Conservation (phyloP, 306 rosid species). For the Vigna hirtella region DNA sequence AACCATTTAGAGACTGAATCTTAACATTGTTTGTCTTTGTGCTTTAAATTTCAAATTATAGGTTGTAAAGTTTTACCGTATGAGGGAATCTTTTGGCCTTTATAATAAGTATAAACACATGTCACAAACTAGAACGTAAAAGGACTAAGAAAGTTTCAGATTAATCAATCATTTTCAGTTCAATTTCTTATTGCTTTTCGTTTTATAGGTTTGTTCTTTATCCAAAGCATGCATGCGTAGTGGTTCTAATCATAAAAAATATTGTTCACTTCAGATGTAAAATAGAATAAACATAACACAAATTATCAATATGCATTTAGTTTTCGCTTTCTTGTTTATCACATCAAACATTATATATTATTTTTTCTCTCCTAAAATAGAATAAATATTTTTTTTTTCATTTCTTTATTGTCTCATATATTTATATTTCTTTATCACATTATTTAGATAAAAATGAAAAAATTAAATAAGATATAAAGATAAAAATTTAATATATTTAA, state of each 20-base stretch:
- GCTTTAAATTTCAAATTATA: not conserved
- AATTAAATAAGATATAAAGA: too few relatives aligned
- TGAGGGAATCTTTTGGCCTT: conserved; percentile 11
- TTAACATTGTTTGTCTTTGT: not conserved
- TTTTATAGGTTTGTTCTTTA: not conserved
- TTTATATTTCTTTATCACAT: too few relatives aligned
- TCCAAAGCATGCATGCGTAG: not conserved
- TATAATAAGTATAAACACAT: conserved; percentile 20
- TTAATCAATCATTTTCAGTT: too few relatives aligned
- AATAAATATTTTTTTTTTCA: too few relatives aligned
- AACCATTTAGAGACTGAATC: not conserved
- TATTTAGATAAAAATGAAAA: too few relatives aligned
- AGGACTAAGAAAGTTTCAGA: not conserved
- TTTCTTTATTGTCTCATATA: too few relatives aligned
- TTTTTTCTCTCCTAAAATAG: too few relatives aligned
- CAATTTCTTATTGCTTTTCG: not conserved
- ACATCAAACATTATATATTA: too few relatives aligned
- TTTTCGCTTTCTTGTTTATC: not conserved
- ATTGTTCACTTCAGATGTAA: conserved; percentile 14
- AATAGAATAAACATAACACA: not conserved
- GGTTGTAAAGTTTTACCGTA: not conserved
- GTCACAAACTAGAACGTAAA: not conserved
- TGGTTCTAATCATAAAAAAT: conserved; percentile 28
- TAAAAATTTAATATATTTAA: too few relatives aligned
- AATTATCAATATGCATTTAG: not conserved